A percentile compares a stretch with the other conserved stretches of the same genome.
Conservation (phyloP, 345 rosid species). For the Euphorbia tirucalli region DNA sequence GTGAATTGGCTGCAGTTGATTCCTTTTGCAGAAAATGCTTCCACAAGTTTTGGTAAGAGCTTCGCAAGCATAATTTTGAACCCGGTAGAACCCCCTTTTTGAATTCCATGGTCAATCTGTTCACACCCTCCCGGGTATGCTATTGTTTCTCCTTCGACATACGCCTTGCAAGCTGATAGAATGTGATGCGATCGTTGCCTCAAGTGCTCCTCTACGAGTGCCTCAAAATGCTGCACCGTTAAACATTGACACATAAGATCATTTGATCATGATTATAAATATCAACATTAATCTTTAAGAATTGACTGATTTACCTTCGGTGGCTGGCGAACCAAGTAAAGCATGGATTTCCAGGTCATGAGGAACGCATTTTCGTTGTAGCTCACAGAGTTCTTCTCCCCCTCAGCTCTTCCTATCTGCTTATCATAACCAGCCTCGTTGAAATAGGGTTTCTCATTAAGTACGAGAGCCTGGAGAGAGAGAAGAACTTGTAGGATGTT, state of each 20-base stretch:
- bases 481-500: slow-evolving; percentile 88
- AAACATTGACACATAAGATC: background rate
- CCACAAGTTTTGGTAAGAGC: slow-evolving; percentile 70
- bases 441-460: slow-evolving; percentile 94
- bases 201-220: slow-evolving; percentile 74
- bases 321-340: slow-evolving; percentile 58
- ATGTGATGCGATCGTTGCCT: slow-evolving; percentile 36
- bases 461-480: slow-evolving; percentile 94
- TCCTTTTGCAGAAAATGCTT: slow-evolving; percentile 66
- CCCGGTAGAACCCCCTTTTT: slow-evolving; percentile 63
- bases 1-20: slow-evolving; percentile 55
- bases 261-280: background rate
- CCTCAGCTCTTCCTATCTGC: slow-evolving; percentile 79
- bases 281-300: background rate
- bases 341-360: slow-evolving; percentile 83
- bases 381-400: slow-evolving; percentile 85
- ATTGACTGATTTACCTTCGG: slow-evolving; percentile 54
- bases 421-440: slow-evolving; percentile 92
- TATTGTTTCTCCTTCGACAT: slow-evolving; percentile 66
- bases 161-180: slow-evolving; percentile 65
- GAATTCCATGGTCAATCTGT: slow-evolving; percentile 29
- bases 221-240: slow-evolving; percentile 72
- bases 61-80: slow-evolving; percentile 93
- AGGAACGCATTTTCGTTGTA: slow-evolving; percentile 88
- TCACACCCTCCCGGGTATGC: slow-evolving; percentile 39